These are phyloP conservation scores for Hydnomerulius pinastri DNA, from an alignment of 768 basidiomycete genomes.

Conservation along the genomic window DNA sequence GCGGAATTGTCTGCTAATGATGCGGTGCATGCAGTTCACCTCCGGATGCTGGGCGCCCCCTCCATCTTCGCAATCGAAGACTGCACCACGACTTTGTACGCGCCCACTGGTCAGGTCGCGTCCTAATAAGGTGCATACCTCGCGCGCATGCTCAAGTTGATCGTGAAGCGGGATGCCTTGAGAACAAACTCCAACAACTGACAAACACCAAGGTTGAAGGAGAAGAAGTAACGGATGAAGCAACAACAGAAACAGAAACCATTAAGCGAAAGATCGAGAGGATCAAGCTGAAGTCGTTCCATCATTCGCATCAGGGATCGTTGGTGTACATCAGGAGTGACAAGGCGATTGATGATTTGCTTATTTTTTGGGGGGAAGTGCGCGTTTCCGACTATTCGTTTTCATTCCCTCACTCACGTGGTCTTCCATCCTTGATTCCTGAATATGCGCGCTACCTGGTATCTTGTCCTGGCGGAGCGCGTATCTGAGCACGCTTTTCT, in stretches of 20 bases:
- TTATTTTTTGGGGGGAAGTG: conserved; percentile 90
- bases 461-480: conserved; percentile 88
- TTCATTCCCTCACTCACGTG: not conserved
- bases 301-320: conserved; percentile 96
- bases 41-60: conserved; percentile 77
- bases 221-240: conserved; percentile 28
- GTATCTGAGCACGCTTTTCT: conserved; percentile 94
- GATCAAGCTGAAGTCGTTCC: conserved; percentile 83
- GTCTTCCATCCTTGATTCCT: no score
- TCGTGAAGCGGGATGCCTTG: conserved; percentile 73
- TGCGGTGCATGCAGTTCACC: conserved; percentile 55
- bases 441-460: not conserved
- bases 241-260: conserved; percentile 54
- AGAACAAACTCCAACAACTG: conserved; percentile 40
- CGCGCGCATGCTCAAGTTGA: conserved; percentile 74
- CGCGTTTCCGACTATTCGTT: no score
- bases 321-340: conserved; percentile 95
- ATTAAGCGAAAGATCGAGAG: conserved; percentile 69
- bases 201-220: conserved; percentile 24
- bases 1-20: not conserved
- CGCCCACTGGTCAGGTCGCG: conserved; percentile 97
- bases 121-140: conserved; percentile 94
- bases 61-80: conserved; percentile 91
- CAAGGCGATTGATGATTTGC: conserved; percentile 95
- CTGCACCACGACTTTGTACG: conserved; percentile 90